phyloP scores from a whole-genome alignment of 257 asterid genomes.

The Apocynum venetum region DNA sequence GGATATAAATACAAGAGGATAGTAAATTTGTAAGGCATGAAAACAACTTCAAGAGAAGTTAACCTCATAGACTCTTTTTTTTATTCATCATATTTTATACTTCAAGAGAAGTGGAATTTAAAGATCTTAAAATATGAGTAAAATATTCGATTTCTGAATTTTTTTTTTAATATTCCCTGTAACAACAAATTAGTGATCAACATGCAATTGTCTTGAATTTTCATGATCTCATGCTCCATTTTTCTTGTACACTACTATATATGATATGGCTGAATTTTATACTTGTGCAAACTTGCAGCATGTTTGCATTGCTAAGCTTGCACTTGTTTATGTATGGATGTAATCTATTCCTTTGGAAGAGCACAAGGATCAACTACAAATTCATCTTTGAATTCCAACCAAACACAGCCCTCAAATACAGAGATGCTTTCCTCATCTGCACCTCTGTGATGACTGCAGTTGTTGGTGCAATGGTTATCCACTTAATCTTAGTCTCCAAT shows the following conservation, averaged over 20 bases:
- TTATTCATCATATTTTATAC: too few relatives aligned
- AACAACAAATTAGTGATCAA: too few relatives aligned
- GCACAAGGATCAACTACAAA: slow-evolving; percentile 70
- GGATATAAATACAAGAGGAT: too few relatives aligned
- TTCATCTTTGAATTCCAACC: slow-evolving; percentile 85
- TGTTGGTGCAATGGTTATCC: slow-evolving; percentile 73
- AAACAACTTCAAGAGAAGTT: too few relatives aligned
- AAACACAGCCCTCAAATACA: slow-evolving; percentile 58
- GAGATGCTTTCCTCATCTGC: slow-evolving; percentile 89
- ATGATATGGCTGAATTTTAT: background rate
- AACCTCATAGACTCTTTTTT: too few relatives aligned
- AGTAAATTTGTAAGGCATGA: too few relatives aligned
- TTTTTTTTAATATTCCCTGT: too few relatives aligned
- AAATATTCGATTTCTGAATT: too few relatives aligned
- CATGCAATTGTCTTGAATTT: background rate
- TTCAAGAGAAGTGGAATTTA: too few relatives aligned
- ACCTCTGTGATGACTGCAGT: slow-evolving; percentile 79
- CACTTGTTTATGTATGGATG: slow-evolving; percentile 93
- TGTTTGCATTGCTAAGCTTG: slow-evolving; percentile 89
- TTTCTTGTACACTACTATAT: too few relatives aligned
- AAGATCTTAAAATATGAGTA: too few relatives aligned
- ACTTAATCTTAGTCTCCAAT: slow-evolving; percentile 59
- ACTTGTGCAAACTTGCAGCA: slow-evolving; percentile 47
- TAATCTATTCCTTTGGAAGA: slow-evolving; percentile 82
- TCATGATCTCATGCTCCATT: background rate